Evolutionary conservation across 805 yeast species (phyloP).

Genomic region (Metahyphopichia silvanorum): DNA sequence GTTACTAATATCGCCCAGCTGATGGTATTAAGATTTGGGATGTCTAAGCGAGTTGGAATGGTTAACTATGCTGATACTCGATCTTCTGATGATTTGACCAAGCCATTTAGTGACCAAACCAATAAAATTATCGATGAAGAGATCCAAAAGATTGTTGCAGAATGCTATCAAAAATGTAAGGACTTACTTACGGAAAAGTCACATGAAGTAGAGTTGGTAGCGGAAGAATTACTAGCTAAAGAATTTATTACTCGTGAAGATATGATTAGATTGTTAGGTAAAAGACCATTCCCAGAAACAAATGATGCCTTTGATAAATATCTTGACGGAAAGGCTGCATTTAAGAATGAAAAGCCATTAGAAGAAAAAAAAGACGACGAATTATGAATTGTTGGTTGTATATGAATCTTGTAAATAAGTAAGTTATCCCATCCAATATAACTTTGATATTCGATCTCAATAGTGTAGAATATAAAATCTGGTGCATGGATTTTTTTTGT

Average conservation of each 20-base stretch:
- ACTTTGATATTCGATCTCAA: too few species aligned
- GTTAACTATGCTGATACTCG: conserved; percentile 69
- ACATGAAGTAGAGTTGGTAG: conserved; percentile 79
- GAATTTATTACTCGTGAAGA: conserved; percentile 94
- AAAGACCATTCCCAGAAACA: conserved; percentile 86
- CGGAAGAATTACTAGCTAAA: conserved; percentile 78
- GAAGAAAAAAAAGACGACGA: conserved; percentile 25
- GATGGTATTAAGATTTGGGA: conserved; percentile 91
- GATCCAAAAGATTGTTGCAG: conserved; percentile 71
- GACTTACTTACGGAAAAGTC: conserved; percentile 64
- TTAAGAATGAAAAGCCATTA: conserved; percentile 28
- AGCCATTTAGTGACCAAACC: conserved; percentile 88
- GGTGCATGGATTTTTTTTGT: too few species aligned
- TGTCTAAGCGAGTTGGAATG: conserved; percentile 86
- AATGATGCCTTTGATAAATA: conserved; percentile 89
- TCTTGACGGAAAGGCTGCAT: conserved; percentile 45
- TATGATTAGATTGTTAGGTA: conserved; percentile 84
- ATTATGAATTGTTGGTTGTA: too few species aligned
- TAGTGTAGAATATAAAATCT: too few species aligned
- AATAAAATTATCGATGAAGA: conserved; percentile 79
- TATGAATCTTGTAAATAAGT: too few species aligned
- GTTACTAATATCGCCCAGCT: conserved; percentile 90
- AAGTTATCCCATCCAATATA: too few species aligned
- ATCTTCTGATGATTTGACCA: conserved; percentile 64
- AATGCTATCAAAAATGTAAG: conserved; percentile 70